Conservation (phyloP, 805 yeast species). For the Suhomyces sp. region DNA sequence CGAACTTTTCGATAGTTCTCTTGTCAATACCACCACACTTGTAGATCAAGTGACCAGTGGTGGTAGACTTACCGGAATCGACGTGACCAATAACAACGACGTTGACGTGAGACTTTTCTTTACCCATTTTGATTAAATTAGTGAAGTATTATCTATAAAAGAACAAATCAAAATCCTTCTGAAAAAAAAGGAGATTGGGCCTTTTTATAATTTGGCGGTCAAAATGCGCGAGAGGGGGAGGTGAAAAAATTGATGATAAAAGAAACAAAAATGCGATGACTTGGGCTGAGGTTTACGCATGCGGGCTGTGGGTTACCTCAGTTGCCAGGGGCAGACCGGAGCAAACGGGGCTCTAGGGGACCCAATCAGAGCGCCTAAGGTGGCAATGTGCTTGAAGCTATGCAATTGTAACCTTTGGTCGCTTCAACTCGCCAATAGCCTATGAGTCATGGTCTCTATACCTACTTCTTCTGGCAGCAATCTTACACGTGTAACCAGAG, state of each 20-base stretch:
- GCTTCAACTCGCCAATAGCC: neutral
- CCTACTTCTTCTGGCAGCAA: neutral
- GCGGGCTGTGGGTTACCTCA: neutral
- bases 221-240: slow-evolving; percentile 2
- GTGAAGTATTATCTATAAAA: neutral
- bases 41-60: slow-evolving; percentile 98
- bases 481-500: slow-evolving; percentile 3
- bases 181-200: neutral
- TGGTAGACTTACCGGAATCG: slow-evolving; percentile 95
- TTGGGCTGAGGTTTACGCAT: neutral
- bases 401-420: neutral
- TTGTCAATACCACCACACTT: slow-evolving; percentile 99
- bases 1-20: slow-evolving; percentile 98
- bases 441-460: neutral
- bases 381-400: neutral
- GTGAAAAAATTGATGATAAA: slow-evolving; percentile 4
- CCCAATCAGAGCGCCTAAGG: no score
- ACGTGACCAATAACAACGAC: slow-evolving; percentile 99
- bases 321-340: neutral
- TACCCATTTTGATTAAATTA: slow-evolving; percentile 57
- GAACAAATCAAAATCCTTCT: neutral
- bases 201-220: neutral
- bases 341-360: neutral
- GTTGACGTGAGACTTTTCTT: slow-evolving; percentile 97
- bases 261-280: slow-evolving; percentile 1